Base-by-base conservation (phyloP, 2,329 filamentous ascomycete species). In the Phyllosticta citrichinensis region DNA sequence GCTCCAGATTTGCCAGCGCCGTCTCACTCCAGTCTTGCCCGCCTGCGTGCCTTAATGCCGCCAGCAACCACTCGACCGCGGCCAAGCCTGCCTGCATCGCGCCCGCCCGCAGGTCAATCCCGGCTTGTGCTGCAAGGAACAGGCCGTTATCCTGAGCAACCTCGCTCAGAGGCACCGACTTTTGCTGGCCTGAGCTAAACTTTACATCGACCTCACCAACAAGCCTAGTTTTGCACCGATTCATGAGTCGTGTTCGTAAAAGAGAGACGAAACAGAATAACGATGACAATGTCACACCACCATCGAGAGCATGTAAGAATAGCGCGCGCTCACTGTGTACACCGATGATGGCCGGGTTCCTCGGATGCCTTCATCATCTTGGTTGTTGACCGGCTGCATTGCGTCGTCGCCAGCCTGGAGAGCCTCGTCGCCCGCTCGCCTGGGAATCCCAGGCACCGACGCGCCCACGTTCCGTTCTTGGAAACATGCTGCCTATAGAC, bases 201-300 rank as follows among this genome's bases (percentile, higher is more conserved):
- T 53, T 56, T 57, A 40, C 55, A 33, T 61, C 30, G 59, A 61
- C 59, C 47, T 61, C 59, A 61, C 30, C 40, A 55, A 30, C 55
- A 24, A 20, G 59, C 24, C 59, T 61, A 47, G 40, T 47, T 47
- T 47, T 12, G 4, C 14, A 47, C 5, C 17, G 27, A 30, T 51
- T n/a, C 40, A 47, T 47, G 40, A 47, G 40, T 47, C 40, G 40
- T 47, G 40, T 47, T 47, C 40, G 40, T 47, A 47, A 47, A n/a
- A 14, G 14, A 47, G 4, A 51, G 19, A 20, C 17, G 19, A 51
- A 51, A 51, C 17, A 51, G 12, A 51, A 51, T 8, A 53, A 53
- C 8, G 24, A 53, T 14, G 24, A 27, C 5, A 53, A 24, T 19
- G 10, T 20, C 52, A 19, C 52, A 20, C 12, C 12, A 47, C 40